These are phyloP conservation scores for Dryas alaskensis DNA, from an alignment of 306 rosid species.

Conservation along the genomic window DNA sequence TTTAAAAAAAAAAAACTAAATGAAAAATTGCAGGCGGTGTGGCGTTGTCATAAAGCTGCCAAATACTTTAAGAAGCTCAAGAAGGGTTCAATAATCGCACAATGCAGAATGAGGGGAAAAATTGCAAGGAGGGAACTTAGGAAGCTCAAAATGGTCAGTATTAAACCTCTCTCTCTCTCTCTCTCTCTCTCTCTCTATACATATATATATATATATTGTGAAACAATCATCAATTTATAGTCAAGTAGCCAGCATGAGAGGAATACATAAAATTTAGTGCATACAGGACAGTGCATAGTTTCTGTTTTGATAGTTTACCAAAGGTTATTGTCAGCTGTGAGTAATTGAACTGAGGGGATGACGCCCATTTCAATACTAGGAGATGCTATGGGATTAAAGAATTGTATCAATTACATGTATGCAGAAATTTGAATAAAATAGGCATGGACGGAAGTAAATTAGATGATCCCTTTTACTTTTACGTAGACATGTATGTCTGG, in stretches of 20 bases:
- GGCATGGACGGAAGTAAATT: neutral
- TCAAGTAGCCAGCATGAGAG: neutral
- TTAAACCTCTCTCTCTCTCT: neutral
- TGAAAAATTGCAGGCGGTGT: slow-evolving; percentile 62
- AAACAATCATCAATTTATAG: neutral
- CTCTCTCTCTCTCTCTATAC: neutral
- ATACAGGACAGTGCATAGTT: neutral
- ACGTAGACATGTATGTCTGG: neutral
- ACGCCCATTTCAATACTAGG: neutral
- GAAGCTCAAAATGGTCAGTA: slow-evolving; percentile 84
- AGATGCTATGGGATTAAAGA: neutral
- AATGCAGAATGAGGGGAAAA: slow-evolving; percentile 83
- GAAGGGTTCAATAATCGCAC: slow-evolving; percentile 71
- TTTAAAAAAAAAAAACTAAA: neutral
- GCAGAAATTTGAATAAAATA: neutral
- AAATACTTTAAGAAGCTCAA: slow-evolving; percentile 68
- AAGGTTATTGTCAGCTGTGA: neutral
- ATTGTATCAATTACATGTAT: neutral
- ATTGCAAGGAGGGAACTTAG: slow-evolving; percentile 78
- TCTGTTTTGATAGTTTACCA: neutral
- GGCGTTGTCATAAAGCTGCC: slow-evolving; percentile 78
- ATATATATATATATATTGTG: neutral
- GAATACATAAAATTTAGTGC: neutral
- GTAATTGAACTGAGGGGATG: neutral
- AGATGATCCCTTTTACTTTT: neutral